phyloP scores from a whole-genome alignment of 2,329 filamentous ascomycete genomes.

The Neodidymelliopsis sp. region DNA sequence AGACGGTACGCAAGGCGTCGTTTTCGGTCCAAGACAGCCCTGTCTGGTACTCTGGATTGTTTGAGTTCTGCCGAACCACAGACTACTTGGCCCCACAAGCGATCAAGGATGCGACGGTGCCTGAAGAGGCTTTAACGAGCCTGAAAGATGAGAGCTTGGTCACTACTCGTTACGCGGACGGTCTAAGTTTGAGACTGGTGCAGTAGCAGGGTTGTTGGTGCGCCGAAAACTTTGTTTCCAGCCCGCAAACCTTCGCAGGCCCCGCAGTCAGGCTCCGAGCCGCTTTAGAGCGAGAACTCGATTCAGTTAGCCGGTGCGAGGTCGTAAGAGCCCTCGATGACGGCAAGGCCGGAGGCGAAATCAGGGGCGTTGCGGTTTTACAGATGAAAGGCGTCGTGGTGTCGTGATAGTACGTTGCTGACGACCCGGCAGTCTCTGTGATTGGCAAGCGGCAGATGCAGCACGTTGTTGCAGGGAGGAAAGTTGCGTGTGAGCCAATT shows the following conservation, averaged over 20 bases:
- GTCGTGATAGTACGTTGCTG: slow-evolving; percentile 20
- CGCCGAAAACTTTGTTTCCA: slow-evolving; percentile 49
- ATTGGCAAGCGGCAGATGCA: slow-evolving; percentile 16
- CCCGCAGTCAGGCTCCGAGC: slow-evolving; percentile 34
- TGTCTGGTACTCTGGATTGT: slow-evolving; percentile 32
- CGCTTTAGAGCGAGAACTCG: slow-evolving; percentile 27
- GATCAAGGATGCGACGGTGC: slow-evolving; percentile 31
- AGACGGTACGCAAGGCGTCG: slow-evolving; percentile 39
- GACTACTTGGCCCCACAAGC: slow-evolving; percentile 7
- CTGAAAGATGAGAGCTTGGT: slow-evolving; percentile 35
- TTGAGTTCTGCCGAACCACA: slow-evolving; percentile 27
- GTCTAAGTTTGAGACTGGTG: slow-evolving; percentile 49
- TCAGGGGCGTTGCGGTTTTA: background rate
- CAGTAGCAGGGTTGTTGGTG: slow-evolving; percentile 45
- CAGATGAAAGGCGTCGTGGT: slow-evolving; percentile 15
- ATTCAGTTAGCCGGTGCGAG: slow-evolving; percentile 21
- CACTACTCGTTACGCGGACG: slow-evolving; percentile 25
- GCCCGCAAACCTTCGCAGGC: slow-evolving; percentile 40
- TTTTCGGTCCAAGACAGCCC: slow-evolving; percentile 36
- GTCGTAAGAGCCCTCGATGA: slow-evolving; percentile 19
- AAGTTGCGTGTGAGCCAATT: slow-evolving; percentile 11
- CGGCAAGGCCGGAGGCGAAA: slow-evolving; percentile 11
- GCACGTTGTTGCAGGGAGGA: slow-evolving; percentile 20
- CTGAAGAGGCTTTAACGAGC: slow-evolving; percentile 27
- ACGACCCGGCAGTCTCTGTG: slow-evolving; percentile 10